Conservation (phyloP, 2,329 filamentous ascomycete species). For the Trichoderma semiorbis region DNA sequence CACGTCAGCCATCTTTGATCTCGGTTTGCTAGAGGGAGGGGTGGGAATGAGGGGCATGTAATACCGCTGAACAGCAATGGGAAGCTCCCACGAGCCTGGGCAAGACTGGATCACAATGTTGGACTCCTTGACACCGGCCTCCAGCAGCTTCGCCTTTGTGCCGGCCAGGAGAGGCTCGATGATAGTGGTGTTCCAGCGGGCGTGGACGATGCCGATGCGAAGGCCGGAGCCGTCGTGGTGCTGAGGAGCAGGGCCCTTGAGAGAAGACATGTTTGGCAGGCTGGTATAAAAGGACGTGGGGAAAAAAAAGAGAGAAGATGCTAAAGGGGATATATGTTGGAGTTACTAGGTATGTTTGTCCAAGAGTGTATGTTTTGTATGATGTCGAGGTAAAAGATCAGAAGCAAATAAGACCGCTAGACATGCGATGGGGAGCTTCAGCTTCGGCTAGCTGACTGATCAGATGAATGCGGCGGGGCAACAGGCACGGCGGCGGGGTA, state of each 20-base stretch:
- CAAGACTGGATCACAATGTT: constrained; percentile 90
- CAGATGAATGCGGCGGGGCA: neutral
- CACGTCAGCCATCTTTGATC: neutral
- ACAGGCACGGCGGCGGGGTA: neutral
- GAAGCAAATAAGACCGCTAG: neutral
- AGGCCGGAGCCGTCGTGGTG: constrained; percentile 67
- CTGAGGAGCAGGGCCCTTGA: constrained; percentile 56
- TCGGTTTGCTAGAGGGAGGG: neutral
- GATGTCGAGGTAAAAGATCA: neutral
- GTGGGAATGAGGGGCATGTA: constrained; percentile 26
- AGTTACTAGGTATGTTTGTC: neutral
- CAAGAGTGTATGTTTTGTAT: neutral
- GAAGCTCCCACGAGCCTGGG: constrained; percentile 91
- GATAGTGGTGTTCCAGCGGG: constrained; percentile 88
- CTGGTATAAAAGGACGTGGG: neutral
- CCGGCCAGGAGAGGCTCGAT: constrained; percentile 83
- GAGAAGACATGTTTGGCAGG: constrained; percentile 29
- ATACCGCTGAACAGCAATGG: constrained; percentile 82
- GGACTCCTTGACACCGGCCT: constrained; percentile 76
- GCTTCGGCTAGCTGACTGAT: neutral
- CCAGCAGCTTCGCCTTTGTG: constrained; percentile 71
- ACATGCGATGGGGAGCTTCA: neutral
- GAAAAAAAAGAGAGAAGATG: neutral
- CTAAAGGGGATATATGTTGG: neutral
- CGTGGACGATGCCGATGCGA: constrained; percentile 92